Conservation (phyloP, 75 land plant species). For the Pseudotsuga menziesii region DNA sequence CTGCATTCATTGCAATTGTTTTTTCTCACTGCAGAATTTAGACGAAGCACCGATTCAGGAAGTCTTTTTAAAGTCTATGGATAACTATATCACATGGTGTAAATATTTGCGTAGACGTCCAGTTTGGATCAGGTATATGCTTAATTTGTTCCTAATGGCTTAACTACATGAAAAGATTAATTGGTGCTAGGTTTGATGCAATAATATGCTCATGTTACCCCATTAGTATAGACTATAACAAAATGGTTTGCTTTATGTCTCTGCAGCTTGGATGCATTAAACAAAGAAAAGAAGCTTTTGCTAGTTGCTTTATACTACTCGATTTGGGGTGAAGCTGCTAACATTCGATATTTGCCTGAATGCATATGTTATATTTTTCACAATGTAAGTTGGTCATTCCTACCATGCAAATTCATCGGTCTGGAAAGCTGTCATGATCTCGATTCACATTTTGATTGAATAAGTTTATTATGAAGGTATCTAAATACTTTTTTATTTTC, state of each 20-base stretch:
- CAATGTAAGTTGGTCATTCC: slow-evolving; percentile 52
- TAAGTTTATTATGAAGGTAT: background rate
- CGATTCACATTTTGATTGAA: background rate
- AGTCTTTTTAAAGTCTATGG: slow-evolving; percentile 59
- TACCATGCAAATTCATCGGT: background rate
- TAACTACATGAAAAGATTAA: background rate
- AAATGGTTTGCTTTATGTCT: background rate
- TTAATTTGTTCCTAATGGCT: background rate
- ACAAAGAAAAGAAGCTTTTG: slow-evolving; percentile 55
- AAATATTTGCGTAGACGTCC: slow-evolving; percentile 64
- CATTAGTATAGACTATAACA: background rate
- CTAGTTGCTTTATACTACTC: slow-evolving; percentile 71
- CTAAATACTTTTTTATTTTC: background rate
- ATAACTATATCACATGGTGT: slow-evolving; percentile 91
- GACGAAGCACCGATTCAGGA: slow-evolving; percentile 66
- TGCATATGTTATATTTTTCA: slow-evolving; percentile 96
- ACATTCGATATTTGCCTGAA: slow-evolving; percentile 93
- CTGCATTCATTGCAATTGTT: background rate
- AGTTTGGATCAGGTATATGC: slow-evolving; percentile 61
- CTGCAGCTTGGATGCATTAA: slow-evolving; percentile 54
- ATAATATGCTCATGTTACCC: background rate
- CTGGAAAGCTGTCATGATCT: background rate
- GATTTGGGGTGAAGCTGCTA: slow-evolving; percentile 99
- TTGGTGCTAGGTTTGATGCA: background rate
- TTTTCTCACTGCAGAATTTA: slow-evolving; percentile 38